A percentile compares a stretch with the other conserved stretches of the same genome.
Conservation (phyloP, 495 filamentous ascomycete species). For the Alectoria sarmentosa region DNA sequence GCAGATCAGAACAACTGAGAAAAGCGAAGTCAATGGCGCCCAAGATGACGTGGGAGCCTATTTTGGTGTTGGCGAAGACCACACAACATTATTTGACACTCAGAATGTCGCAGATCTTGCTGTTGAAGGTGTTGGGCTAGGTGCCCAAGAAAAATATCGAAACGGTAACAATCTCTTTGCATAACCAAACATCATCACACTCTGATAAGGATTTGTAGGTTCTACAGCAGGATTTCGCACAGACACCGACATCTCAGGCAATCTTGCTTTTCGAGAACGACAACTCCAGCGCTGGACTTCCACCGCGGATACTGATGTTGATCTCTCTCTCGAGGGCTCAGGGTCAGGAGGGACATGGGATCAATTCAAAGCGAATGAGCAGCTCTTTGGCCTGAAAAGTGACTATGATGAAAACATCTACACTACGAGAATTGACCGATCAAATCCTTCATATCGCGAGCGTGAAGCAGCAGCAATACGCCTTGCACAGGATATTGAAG, state of each 20-base stretch:
- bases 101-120: conserved; percentile 67
- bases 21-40: conserved; percentile 50
- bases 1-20: conserved; percentile 46
- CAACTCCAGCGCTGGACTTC: conserved; percentile 81
- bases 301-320: conserved; percentile 50
- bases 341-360: conserved; percentile 61
- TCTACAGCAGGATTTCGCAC: conserved; percentile 64
- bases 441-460: conserved; percentile 70
- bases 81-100: conserved; percentile 70
- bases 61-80: conserved; percentile 54
- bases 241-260: conserved; percentile 80
- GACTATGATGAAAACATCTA: conserved; percentile 93
- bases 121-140: conserved; percentile 49
- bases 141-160: conserved; percentile 46
- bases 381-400: conserved; percentile 75
- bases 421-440: conserved; percentile 81
- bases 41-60: conserved; percentile 46
- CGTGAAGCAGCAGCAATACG: conserved; percentile 68
- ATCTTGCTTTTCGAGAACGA: conserved; percentile 60
- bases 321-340: conserved; percentile 61
- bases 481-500: conserved; percentile 87
- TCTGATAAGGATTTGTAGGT: conserved; percentile 30
- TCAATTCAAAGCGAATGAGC: conserved; percentile 87
- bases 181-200: background rate
- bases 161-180: conserved; percentile 57